phyloP scores from a whole-genome alignment of 768 basidiomycete genomes.

The Stropharia rugosoannulata region DNA sequence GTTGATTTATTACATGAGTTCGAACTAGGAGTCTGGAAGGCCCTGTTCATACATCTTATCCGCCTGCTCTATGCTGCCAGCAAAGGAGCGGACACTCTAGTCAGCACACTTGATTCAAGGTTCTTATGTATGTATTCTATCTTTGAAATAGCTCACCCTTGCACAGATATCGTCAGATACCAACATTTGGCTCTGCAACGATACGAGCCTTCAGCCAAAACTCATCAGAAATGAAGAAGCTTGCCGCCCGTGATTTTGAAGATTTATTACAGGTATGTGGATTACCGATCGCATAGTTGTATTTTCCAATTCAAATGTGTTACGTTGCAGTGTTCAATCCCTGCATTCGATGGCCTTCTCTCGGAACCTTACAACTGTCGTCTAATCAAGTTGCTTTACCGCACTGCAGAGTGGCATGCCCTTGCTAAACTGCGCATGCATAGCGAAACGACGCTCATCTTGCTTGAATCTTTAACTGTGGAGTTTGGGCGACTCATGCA shows the following conservation, averaged over 20 bases:
- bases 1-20: background rate
- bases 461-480: conserved; percentile 24
- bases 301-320: background rate
- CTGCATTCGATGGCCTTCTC: conserved; percentile 35
- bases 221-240: conserved; percentile 5
- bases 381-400: conserved; percentile 24
- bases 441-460: conserved; percentile 20
- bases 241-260: conserved; percentile 2
- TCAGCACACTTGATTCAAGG: too few relatives aligned
- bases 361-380: conserved; percentile 16
- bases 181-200: conserved; percentile 15
- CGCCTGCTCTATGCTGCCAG: conserved; percentile 4
- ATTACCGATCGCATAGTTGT: conserved; percentile 12
- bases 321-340: conserved; percentile 30
- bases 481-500: conserved; percentile 29
- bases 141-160: background rate
- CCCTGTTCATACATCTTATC: conserved; percentile 30
- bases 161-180: conserved; percentile 21
- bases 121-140: too few relatives aligned
- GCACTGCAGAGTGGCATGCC: conserved; percentile 30
- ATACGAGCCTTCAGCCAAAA: background rate
- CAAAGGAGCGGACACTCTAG: too few relatives aligned
- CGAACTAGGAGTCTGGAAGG: background rate
- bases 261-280: conserved; percentile 14
- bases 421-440: conserved; percentile 33